Evolutionary conservation across 2,329 filamentous ascomycete species (phyloP).

Genomic region (Ploettnerulaceae sp.): DNA sequence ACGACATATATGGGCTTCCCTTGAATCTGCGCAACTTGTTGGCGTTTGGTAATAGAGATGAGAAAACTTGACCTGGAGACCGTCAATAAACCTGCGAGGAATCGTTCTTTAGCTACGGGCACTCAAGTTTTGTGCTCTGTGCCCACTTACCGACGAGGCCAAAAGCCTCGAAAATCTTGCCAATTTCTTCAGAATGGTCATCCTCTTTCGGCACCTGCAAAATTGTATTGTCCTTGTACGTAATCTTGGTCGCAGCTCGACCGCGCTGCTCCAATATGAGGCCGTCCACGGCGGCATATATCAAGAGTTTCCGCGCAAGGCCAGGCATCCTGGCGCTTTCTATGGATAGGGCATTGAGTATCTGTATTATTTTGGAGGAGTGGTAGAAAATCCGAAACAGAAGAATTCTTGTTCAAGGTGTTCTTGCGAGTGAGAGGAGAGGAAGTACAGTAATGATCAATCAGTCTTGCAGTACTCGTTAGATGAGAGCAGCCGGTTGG

Average conservation of each 20-base stretch:
- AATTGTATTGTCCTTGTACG: conserved; percentile 31
- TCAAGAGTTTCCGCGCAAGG: conserved; percentile 33
- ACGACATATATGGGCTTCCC: conserved; percentile 81
- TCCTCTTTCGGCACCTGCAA: conserved; percentile 20
- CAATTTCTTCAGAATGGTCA: conserved; percentile 11
- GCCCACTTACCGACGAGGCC: conserved; percentile 33
- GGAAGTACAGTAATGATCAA: no score
- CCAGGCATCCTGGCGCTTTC: conserved; percentile 32
- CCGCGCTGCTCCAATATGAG: conserved; percentile 33
- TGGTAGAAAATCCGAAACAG: no score
- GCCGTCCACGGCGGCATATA: conserved; percentile 34
- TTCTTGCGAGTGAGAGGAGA: no score
- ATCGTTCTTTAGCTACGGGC: conserved; percentile 7
- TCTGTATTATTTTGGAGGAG: no score
- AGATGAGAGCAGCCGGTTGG: no score
- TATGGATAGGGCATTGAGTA: conserved; percentile 14
- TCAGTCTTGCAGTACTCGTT: no score
- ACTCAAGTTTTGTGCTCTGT: background rate
- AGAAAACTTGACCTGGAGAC: conserved; percentile 79
- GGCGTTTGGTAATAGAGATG: conserved; percentile 77
- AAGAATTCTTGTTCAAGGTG: no score
- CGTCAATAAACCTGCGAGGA: conserved; percentile 68
- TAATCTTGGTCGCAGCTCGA: conserved; percentile 29
- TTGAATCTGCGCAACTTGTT: conserved; percentile 83
- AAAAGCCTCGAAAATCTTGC: conserved; percentile 34